Evolutionary conservation across 805 yeast genomes (phyloP).

Genomic region (Kuraishia floccosa): DNA sequence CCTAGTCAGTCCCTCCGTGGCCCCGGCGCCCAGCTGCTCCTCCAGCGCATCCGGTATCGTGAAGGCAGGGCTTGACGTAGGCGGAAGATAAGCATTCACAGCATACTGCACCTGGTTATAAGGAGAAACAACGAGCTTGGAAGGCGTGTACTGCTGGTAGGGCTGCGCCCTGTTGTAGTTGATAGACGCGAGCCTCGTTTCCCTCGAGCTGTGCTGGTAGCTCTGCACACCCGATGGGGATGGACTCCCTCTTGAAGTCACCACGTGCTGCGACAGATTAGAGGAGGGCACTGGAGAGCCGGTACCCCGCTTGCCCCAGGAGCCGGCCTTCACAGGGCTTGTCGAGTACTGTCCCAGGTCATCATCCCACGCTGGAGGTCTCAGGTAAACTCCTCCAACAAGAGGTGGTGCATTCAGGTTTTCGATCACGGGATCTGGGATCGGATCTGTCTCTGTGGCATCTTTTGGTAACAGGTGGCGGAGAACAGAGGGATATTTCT

Average conservation of each 20-base stretch:
- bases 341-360: constrained; percentile 66
- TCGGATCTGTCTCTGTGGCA: constrained; percentile 60
- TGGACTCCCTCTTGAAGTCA: neutral
- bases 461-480: constrained; percentile 65
- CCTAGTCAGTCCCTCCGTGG: constrained; percentile 17
- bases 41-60: constrained; percentile 22
- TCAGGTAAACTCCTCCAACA: constrained; percentile 79
- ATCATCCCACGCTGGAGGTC: constrained; percentile 66
- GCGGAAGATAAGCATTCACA: constrained; percentile 17
- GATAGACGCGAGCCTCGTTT: neutral
- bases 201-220: neutral
- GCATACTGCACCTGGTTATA: constrained; percentile 16
- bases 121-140: constrained; percentile 19
- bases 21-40: constrained; percentile 19
- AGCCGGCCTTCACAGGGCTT: neutral
- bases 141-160: neutral
- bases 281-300: constrained; percentile 2
- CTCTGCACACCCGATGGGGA: neutral
- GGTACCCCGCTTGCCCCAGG: neutral
- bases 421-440: constrained; percentile 77
- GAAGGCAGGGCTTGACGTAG: constrained; percentile 20
- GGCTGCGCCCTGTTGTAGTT: neutral
- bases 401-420: constrained; percentile 89
- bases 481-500: constrained; percentile 77
- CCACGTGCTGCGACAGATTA: neutral